phyloP scores from a whole-genome alignment of 78 protist species.

The Andalucia godoyi region DNA sequence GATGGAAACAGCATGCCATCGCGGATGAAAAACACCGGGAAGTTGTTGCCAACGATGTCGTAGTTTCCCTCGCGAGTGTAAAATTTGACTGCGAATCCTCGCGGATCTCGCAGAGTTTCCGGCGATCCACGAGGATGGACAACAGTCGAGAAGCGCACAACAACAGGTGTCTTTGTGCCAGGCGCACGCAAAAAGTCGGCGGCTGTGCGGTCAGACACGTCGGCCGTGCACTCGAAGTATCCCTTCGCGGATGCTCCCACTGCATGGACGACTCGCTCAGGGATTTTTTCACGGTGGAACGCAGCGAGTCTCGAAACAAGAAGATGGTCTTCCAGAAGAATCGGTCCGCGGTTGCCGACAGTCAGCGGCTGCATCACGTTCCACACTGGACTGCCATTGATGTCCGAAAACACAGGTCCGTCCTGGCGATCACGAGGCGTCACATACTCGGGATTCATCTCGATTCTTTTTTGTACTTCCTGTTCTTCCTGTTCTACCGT shows the following conservation, averaged over 20 bases:
- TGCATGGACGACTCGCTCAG: conserved; percentile 55
- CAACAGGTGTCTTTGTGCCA: conserved; percentile 47
- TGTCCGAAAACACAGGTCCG: too few species aligned
- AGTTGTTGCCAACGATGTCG: conserved; percentile 64
- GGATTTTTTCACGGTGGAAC: conserved; percentile 45
- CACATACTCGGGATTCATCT: too few species aligned
- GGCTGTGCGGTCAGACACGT: conserved; percentile 24
- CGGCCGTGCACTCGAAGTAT: conserved; percentile 41
- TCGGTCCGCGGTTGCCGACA: conserved; percentile 54
- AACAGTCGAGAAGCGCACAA: conserved; percentile 74
- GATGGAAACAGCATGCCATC: conserved; percentile 48
- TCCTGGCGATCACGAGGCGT: too few species aligned
- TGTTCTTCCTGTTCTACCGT: too few species aligned
- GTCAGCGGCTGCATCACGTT: conserved; percentile 41
- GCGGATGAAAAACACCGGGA: conserved; percentile 66
- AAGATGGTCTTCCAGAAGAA: conserved; percentile 48
- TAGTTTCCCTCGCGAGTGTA: conserved; percentile 76
- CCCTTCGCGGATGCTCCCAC: conserved; percentile 61
- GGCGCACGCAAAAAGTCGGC: conserved; percentile 36
- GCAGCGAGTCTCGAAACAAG: conserved; percentile 41
- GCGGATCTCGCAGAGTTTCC: conserved; percentile 62
- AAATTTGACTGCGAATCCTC: conserved; percentile 75
- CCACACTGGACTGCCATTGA: too few species aligned
- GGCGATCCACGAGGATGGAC: conserved; percentile 63
- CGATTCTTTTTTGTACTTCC: too few species aligned